A percentile compares a stretch with the other conserved stretches of the same genome.
Conservation (phyloP, 495 filamentous ascomycete species). For the Neurospora sp. region DNA sequence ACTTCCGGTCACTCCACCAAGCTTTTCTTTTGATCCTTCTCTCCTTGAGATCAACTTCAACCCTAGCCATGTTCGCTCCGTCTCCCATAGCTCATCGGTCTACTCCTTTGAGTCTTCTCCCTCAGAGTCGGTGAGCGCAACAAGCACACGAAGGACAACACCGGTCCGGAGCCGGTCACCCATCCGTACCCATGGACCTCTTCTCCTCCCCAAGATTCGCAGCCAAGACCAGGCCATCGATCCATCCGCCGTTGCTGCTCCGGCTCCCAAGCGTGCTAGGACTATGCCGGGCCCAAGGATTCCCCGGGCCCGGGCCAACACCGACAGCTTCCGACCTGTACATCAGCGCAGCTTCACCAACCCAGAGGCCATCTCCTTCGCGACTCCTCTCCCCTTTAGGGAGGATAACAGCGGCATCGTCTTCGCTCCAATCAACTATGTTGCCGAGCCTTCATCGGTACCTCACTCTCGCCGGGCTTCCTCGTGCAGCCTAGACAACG, state of each 20-base stretch:
- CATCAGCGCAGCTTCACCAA: constrained; percentile 60
- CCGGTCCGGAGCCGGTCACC: constrained; percentile 54
- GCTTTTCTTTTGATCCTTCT: constrained; percentile 45
- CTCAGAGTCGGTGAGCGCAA: constrained; percentile 46
- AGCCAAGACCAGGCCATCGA: constrained; percentile 68
- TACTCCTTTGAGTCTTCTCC: constrained; percentile 64
- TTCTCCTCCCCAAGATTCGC: constrained; percentile 79
- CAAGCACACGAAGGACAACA: constrained; percentile 59
- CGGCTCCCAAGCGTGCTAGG: constrained; percentile 31
- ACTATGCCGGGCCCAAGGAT: constrained; percentile 17
- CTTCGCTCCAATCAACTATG: constrained; percentile 60
- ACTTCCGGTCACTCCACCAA: constrained; percentile 34
- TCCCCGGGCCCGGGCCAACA: constrained; percentile 14
- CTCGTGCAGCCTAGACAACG: constrained; percentile 57
- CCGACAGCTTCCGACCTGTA: constrained; percentile 32
- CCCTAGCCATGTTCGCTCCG: constrained; percentile 38
- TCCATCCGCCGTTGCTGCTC: constrained; percentile 15
- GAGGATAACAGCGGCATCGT: constrained; percentile 35
- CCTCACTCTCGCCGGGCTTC: constrained; percentile 55
- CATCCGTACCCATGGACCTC: constrained; percentile 67
- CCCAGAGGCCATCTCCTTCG: constrained; percentile 46
- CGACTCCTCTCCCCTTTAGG: constrained; percentile 32
- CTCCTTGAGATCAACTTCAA: constrained; percentile 40
- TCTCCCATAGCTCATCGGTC: constrained; percentile 41
- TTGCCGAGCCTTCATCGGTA: constrained; percentile 30